Base-by-base conservation (phyloP, 192 early-diverging fungal species). In the Backusella circina region DNA sequence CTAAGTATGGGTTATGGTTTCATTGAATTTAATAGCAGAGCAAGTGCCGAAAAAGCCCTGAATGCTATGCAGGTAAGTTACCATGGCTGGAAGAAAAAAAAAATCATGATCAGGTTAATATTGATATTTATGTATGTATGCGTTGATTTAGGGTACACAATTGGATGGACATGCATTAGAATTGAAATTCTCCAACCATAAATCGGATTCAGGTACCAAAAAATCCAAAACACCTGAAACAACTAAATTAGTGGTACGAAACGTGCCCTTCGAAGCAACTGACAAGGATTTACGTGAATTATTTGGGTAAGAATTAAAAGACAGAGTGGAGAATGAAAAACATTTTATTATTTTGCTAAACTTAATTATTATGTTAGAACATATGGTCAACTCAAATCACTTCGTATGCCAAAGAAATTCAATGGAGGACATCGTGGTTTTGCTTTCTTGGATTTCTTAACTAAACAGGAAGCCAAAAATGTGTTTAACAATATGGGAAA, bases 1-100 rank as follows among this genome's bases (percentile, higher is more conserved):
- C 79, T 95, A 74, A 95, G 93, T 44, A 97, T 97, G 95, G 98
- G 98, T 39, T 99, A 97, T 84, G 98, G 98, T 66, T 99, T 99
- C 83, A 87, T 96, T 65, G 96, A 99, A 86, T 99, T 96, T 86
- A 85, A 85, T 54, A 86, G 74, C 39, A 90, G 93, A 73, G 91
- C 95, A 47, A 90, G 92, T 71, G 98, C 98, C 18, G 81, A 90
- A 64, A 86, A 90, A 74, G 95, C 95, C 5, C 84, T 99, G 72
- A 93, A 95, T 77, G 84, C 94, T 4, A 94, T 95, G 93, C 95
- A 98, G 77, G 91, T 91, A 68, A 32, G 51, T 70, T 13, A 41
- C 26, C 18, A 61, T 21, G 18, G 3, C 16, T 10, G 13, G 16
- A 37, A 79, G 32, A 31, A 57, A 39, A 28, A 3, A 16, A n/a